Evolutionary conservation across 768 basidiomycete genomes (phyloP).

Genomic region (Mycena capillaripes): DNA sequence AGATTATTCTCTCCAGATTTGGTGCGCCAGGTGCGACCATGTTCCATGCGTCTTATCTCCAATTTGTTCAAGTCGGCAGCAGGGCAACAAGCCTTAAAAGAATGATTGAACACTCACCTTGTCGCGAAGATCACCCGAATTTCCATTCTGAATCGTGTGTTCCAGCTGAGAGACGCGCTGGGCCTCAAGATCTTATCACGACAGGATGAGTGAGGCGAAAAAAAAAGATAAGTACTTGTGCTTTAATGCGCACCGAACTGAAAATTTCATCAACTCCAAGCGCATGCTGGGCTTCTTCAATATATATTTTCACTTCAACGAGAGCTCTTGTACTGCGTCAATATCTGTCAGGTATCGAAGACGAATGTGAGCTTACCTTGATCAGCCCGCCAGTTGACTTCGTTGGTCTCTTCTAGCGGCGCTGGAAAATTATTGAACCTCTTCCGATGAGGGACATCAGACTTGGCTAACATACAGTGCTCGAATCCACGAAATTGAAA

Average conservation of each 20-base stretch:
- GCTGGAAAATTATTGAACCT: not conserved
- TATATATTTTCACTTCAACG: constrained; percentile 6
- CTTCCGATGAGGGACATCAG: constrained; percentile 3
- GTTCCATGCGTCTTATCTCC: constrained; percentile 1
- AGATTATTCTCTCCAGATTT: not conserved
- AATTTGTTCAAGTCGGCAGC: constrained; percentile 5
- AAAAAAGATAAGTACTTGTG: not conserved
- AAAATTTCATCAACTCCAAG: not conserved
- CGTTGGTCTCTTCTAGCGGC: not conserved
- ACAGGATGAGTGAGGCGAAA: not conserved
- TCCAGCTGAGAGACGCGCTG: constrained; percentile 2
- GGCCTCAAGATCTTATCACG: not conserved
- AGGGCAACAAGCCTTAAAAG: constrained; percentile 3
- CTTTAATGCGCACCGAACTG: not conserved
- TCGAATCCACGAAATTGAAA: not conserved
- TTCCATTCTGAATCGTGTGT: constrained; percentile 5
- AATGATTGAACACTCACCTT: constrained; percentile 1
- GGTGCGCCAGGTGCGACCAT: constrained; percentile 4
- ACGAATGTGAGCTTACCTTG: constrained; percentile 3
- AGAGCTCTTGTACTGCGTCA: not conserved
- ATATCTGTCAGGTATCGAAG: not conserved
- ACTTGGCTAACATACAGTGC: constrained; percentile 1
- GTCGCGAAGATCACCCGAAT: not conserved
- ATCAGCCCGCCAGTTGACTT: not conserved
- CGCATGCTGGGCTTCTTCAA: not conserved